Evolutionary conservation across 1,284 basidiomycete species (phyloP).

Genomic region (Sanghuangporus weigelae): DNA sequence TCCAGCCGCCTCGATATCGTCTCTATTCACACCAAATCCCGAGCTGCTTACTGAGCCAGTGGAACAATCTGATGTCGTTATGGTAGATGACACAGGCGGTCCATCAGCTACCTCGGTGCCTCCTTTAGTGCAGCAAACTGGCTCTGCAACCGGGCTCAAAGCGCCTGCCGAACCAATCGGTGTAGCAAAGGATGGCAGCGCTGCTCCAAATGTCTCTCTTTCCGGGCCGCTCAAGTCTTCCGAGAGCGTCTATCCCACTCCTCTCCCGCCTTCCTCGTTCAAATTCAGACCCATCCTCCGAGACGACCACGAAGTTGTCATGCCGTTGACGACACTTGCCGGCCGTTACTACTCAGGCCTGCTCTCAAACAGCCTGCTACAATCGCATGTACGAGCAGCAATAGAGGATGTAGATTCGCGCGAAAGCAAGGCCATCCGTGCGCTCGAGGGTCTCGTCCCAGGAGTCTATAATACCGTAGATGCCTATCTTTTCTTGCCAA

Average conservation of each 20-base stretch:
- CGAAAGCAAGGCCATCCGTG: constrained; percentile 48
- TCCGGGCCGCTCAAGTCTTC: constrained; percentile 30
- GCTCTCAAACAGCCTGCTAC: constrained; percentile 54
- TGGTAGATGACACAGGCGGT: neutral
- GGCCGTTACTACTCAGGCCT: constrained; percentile 73
- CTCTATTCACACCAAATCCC: constrained; percentile 6
- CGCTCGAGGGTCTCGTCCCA: constrained; percentile 60
- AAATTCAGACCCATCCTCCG: constrained; percentile 63
- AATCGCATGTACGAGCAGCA: constrained; percentile 31
- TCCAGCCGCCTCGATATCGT: neutral
- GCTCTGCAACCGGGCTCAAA: neutral
- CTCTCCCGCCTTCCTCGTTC: constrained; percentile 56
- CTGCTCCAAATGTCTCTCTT: constrained; percentile 14
- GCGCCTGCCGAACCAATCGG: neutral
- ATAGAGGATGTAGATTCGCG: constrained; percentile 31
- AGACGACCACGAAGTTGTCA: constrained; percentile 56
- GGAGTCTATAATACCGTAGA: constrained; percentile 63
- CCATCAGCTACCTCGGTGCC: neutral
- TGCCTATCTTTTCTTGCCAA: constrained; percentile 46
- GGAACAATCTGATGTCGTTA: neutral
- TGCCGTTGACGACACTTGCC: constrained; percentile 60
- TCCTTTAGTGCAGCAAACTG: neutral
- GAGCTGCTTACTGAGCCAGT: neutral
- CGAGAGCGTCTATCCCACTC: constrained; percentile 45
- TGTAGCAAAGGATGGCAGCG: constrained; percentile 7